These are phyloP conservation scores for Xylaria sp. DNA, from an alignment of 2,329 filamentous ascomycete genomes.

Conservation along the genomic window DNA sequence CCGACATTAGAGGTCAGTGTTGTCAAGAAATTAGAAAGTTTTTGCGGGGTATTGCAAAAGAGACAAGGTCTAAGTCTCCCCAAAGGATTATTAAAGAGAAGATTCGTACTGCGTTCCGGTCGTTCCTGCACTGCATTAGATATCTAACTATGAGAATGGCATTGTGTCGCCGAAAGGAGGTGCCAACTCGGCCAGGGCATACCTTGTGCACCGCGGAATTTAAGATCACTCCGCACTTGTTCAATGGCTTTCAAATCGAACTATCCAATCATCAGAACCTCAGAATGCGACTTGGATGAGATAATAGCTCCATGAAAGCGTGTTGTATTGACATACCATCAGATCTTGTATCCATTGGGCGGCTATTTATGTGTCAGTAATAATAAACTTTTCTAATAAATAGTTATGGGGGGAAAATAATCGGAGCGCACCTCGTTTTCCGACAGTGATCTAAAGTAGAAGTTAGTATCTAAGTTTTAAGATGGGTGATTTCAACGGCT, in stretches of 20 bases:
- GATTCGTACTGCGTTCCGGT: constrained; percentile 36
- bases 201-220: constrained; percentile 68
- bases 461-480: constrained; percentile 10
- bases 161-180: neutral
- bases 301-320: neutral
- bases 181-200: constrained; percentile 14
- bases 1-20: constrained; percentile 11
- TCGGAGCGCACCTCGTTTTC: constrained; percentile 31
- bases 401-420: neutral
- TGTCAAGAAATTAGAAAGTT: neutral
- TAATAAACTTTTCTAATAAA: constrained; percentile 5
- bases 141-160: constrained; percentile 1
- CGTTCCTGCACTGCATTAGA: constrained; percentile 40
- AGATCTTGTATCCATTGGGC: constrained; percentile 77
- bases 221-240: constrained; percentile 72
- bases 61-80: neutral
- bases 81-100: neutral
- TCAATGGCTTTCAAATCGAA: constrained; percentile 82
- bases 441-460: constrained; percentile 33
- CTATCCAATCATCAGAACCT: constrained; percentile 58
- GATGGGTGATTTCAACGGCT: too few relatives aligned
- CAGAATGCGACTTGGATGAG: neutral
- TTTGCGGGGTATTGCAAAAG: neutral
- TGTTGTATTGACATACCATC: constrained; percentile 25
- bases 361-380: constrained; percentile 70